Base-by-base conservation (phyloP, 2,329 filamentous ascomycete species). In the Microdochium trichocladiopsis region DNA sequence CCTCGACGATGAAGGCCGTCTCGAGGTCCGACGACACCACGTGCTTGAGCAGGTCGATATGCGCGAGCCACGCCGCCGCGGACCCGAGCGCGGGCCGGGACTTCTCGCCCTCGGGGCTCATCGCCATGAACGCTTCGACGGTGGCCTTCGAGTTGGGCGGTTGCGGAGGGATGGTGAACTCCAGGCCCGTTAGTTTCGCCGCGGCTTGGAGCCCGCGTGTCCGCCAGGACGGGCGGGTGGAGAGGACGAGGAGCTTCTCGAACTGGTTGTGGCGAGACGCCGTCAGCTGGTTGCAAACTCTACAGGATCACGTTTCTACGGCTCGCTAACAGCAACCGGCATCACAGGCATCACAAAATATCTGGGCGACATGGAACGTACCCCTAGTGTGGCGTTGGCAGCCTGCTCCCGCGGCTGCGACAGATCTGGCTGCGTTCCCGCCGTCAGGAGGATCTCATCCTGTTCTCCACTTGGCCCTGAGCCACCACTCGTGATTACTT, bases 201-300 rank as follows among this genome's bases (percentile, higher is more conserved):
- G 68, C 68, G 2, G 65, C 65, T 14, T 61, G 51, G 5, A 72
- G 63, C 2, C 68, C 68, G 28, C 65, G 58, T 3, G 64, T 67
- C 10, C 69, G 63, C 69, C 68, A 71, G 55, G 62, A 66, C 2
- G 64, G 63, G 12, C 60, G 56, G 31, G 53, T 55, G 12, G 67
- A 68, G 5, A 70, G 57, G 10, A 61, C 62, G 23, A 70, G 51
- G 47, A 70, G 60, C 52, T 64, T 54, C 52, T 65, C 49, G 23
- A 60, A 60, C 58, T 60, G n/a, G n/a, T n/a, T n/a, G n/a, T n/a
- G n/a, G n/a, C n/a, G n/a, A n/a, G n/a, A n/a, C n/a, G n/a, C n/a
- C n/a, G n/a, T n/a, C n/a, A n/a, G n/a, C n/a, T n/a, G n/a, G n/a
- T n/a, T n/a, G n/a, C n/a, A n/a, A n/a, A n/a, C n/a, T n/a, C n/a